A percentile compares a stretch with the other conserved stretches of the same genome.
These are phyloP conservation scores for Solanum dulcamara DNA, from an alignment of 257 asterid species.

Conservation along the genomic window DNA sequence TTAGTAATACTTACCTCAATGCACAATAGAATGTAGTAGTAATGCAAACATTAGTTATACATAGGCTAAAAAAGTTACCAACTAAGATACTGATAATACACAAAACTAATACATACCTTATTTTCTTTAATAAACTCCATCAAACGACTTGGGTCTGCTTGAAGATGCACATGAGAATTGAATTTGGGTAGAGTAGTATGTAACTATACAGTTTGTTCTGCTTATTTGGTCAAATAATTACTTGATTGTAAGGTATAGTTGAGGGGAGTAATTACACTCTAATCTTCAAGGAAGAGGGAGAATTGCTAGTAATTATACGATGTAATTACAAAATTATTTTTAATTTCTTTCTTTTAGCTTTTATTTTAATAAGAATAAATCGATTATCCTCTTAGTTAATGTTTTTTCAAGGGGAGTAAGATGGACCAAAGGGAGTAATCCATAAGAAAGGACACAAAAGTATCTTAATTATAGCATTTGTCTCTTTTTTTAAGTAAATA, in stretches of 20 bases:
- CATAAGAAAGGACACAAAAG: too few relatives aligned
- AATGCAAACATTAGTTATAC: not conserved
- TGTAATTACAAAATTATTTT: too few relatives aligned
- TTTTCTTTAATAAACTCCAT: not conserved
- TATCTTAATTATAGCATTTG: too few relatives aligned
- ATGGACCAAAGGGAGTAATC: too few relatives aligned
- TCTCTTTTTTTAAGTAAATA: too few relatives aligned
- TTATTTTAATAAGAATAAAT: too few relatives aligned
- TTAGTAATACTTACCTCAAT: not conserved
- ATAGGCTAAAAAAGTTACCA: rapidly evolving
- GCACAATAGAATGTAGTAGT: not conserved
- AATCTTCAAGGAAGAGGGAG: not conserved
- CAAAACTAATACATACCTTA: too few relatives aligned
- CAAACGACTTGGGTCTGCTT: rapidly evolving
- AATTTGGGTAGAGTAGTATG: not conserved
- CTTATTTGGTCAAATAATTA: not conserved
- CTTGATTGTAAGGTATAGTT: not conserved
- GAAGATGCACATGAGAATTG: not conserved
- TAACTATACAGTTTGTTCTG: not conserved
- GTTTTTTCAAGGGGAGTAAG: not conserved
- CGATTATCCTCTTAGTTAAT: not conserved
- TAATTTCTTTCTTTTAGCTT: not conserved
- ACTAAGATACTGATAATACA: too few relatives aligned
- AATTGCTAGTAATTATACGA: too few relatives aligned
- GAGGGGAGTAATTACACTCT: not conserved